Evolutionary conservation across 1,284 basidiomycete species (phyloP).

Genomic region (Boletus smithii): DNA sequence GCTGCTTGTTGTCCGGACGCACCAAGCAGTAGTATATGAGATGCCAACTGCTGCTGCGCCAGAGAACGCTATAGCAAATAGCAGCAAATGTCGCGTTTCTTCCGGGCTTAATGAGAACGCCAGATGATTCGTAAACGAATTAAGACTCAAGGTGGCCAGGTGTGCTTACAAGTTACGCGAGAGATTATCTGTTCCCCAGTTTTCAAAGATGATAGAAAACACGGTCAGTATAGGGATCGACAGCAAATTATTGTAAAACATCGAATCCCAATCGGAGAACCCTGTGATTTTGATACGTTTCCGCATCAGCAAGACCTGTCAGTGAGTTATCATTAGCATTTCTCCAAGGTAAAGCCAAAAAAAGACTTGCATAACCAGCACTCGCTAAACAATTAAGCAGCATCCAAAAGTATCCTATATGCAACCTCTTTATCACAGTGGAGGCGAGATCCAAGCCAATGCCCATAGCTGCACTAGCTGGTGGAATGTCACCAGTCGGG

Average conservation of each 20-base stretch:
- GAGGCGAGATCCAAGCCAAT: constrained; percentile 45
- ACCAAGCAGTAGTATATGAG: constrained; percentile 99
- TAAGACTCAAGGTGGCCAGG: constrained; percentile 1
- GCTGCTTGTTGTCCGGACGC: constrained; percentile 92
- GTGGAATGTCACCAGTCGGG: constrained; percentile 37
- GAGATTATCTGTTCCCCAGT: constrained; percentile 85
- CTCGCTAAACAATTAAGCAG: constrained; percentile 86
- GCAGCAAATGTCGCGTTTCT: constrained; percentile 75
- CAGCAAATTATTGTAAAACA: constrained; percentile 99
- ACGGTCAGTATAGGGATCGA: constrained; percentile 88
- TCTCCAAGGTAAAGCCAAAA: constrained; percentile 6
- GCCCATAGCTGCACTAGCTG: constrained; percentile 40
- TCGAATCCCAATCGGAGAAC: constrained; percentile 99
- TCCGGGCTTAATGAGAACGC: constrained; percentile 58
- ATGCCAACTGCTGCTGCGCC: constrained; percentile 97
- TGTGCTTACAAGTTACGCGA: constrained; percentile 79
- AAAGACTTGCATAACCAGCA: constrained; percentile 80
- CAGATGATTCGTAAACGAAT: constrained; percentile 6
- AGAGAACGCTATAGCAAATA: constrained; percentile 91
- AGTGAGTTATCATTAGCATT: constrained; percentile 1
- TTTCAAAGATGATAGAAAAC: constrained; percentile 84
- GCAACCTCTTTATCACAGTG: constrained; percentile 56
- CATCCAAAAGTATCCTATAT: constrained; percentile 97
- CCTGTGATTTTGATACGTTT: constrained; percentile 97
- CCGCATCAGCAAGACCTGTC: constrained; percentile 89